Base-by-base conservation (phyloP, 768 basidiomycete species). In the Lactarius tabidus region DNA sequence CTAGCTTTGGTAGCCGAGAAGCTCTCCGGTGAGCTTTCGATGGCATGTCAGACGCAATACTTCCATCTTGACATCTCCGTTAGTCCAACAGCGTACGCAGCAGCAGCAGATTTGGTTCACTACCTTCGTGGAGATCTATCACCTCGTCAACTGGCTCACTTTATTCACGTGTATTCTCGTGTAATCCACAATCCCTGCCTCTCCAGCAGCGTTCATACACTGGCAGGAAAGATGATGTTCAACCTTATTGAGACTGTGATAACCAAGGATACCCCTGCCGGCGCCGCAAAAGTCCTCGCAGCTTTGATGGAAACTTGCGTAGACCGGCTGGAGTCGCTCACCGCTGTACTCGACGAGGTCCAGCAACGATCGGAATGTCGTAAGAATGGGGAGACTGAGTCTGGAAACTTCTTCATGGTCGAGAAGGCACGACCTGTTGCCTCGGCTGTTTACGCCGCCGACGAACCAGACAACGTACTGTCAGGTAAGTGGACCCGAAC, bases 221-320 rank as follows among this genome's bases (percentile, higher is more conserved):
- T 98, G 73, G 93, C 91, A 68, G 89, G 90, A 59, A 98, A 98
- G 76, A 87, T 97, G 78, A 87, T 98, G 74, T 90, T 94, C 72
- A 91, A 90, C 67, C 82, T 97, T 56, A 84, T 91, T 51, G 97
- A 98, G 62, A 83, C 86, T 54, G 87, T 98, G 51, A 77, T 89
- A 28, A 77, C 82, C 35, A 95, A 96, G 75, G 90, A 89, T 56
- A 85, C 87, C 0, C 78, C 84, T 28, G 81, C 84, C 61, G 87
- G 85, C 55, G 88, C 92, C 12, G 82, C 84, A 3, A 81, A 81
- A 60, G 79, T 94, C n/a, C 79, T 98, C 8, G 77, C 79, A 29
- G 82, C 85, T 41, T 86, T 98, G 75, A 84, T 97, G 59, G 88
- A 94, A 73, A 88, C 88, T 8, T 90, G 87, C 63, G 80, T 98